Base-by-base conservation (phyloP, 2,329 filamentous ascomycete genomes). In the Scedosporium dehoogii region DNA sequence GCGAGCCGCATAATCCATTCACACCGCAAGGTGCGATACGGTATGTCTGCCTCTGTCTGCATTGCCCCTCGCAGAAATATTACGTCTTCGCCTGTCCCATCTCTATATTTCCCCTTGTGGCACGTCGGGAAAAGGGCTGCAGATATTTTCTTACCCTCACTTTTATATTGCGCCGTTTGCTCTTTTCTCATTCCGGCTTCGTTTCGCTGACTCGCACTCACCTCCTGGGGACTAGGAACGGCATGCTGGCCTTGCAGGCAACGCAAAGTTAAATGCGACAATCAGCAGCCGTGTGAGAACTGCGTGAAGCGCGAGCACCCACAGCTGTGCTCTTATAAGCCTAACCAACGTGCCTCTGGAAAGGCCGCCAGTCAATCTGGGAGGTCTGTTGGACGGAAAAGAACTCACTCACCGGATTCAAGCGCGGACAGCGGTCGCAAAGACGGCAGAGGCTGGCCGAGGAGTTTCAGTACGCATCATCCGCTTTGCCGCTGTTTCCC, bases 201-300 rank as follows among this genome's bases (percentile, higher is more conserved):
- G 51, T 21, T 23, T 55, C 18, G 51, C 51, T 55, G 23, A 55
- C 51, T 23, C 23, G 51, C 12, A 48, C 44, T 18, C 23, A 25
- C 23, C 23, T 27, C 57, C 33, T 18, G 51, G 21, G 21, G 3
- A 55, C 6, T 18, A 85, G 83, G 83, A 63, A 86, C 83, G 51
- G 83, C 83, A 4, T 88, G 85, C 68, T 88, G 85, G 84, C 85
- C 85, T 12, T 88, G 85, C 69, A 79, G 85, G 56, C 85, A 87
- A 72, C 79, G 85, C 66, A 87, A 88, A 73, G 85, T 88, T 48
- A 87, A 87, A 73, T 88, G 85, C 71, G 85, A 87, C 74, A 87
- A 87, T 72, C 84, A 86, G 71, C 81, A 85, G 69, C 85, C 85
- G 0, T 88, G 85, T 71, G 84, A 87, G 69, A 88, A 88, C 70